phyloP scores from a whole-genome alignment of 257 asterid genomes.

The Nicotiana sylvestris region DNA sequence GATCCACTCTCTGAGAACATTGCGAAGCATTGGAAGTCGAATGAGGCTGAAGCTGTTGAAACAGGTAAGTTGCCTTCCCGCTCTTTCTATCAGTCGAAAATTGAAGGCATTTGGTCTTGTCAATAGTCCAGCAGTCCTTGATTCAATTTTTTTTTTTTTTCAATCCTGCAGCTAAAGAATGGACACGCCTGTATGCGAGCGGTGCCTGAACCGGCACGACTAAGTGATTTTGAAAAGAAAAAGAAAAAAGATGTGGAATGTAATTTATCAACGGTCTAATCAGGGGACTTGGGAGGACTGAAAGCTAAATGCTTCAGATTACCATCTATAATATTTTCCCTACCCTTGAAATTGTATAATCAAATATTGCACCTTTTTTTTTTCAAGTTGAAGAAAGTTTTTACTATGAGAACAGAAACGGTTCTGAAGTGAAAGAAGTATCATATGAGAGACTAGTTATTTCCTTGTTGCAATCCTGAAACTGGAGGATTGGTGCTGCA shows the following conservation, averaged over 20 bases:
- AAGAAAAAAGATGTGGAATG: not conserved
- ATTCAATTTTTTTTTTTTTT: not conserved
- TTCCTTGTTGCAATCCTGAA: no score
- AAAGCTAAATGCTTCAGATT: not conserved
- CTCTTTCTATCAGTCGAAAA: not conserved
- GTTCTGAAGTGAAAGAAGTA: not conserved
- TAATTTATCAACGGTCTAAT: constrained; percentile 1
- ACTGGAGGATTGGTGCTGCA: no score
- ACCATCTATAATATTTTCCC: constrained; percentile 11
- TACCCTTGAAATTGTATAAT: constrained; percentile 38
- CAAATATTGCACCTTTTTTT: constrained; percentile 16
- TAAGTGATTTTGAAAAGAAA: not conserved
- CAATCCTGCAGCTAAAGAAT: constrained; percentile 32
- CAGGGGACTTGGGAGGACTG: not conserved
- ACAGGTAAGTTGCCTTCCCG: constrained; percentile 33
- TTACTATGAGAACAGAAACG: not conserved
- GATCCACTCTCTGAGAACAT: constrained; percentile 67
- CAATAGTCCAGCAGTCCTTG: not conserved
- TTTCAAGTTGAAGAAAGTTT: not conserved
- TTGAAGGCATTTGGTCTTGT: not conserved
- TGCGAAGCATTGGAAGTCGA: constrained; percentile 67
- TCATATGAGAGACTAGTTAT: no score
- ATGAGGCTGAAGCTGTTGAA: constrained; percentile 64
- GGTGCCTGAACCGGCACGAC: constrained; percentile 24
- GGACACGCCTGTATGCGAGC: constrained; percentile 31